Conservation (phyloP, 2,329 filamentous ascomycete species). For the Pseudogymnoascus pannorum region DNA sequence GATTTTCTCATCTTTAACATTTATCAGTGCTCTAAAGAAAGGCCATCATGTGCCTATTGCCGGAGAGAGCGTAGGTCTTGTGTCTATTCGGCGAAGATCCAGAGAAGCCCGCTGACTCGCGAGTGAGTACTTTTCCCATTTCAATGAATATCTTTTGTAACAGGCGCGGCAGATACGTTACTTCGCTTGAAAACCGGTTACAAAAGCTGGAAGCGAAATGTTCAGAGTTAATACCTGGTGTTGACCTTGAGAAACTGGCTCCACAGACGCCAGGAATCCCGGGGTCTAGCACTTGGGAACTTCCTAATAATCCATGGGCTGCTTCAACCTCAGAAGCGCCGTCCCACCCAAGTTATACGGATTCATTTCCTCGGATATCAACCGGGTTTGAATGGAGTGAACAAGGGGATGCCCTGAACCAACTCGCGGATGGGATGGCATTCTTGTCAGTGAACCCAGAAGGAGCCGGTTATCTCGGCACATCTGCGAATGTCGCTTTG, state of each 20-base stretch:
- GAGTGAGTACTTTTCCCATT: not conserved
- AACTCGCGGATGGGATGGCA: conserved; percentile 32
- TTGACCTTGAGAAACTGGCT: conserved; percentile 27
- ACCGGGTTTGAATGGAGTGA: conserved; percentile 31
- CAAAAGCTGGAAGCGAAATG: conserved; percentile 33
- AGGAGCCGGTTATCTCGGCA: conserved; percentile 30
- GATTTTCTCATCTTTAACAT: not conserved
- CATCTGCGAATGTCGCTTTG: conserved; percentile 28
- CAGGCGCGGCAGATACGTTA: conserved; percentile 28
- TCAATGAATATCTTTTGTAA: not conserved
- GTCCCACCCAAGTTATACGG: not conserved
- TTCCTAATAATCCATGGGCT: not conserved
- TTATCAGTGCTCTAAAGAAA: conserved; percentile 8
- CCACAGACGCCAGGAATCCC: not conserved
- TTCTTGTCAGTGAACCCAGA: conserved; percentile 31
- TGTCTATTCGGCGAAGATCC: conserved; percentile 4
- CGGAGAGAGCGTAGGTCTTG: not conserved
- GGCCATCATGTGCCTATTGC: conserved; percentile 1
- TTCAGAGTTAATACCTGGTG: conserved; percentile 32
- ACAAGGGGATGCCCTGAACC: conserved; percentile 21
- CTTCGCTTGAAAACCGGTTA: conserved; percentile 34
- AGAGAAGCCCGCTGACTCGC: conserved; percentile 8
- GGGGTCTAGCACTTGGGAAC: not conserved
- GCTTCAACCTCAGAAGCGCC: not conserved
- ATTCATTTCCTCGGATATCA: conserved; percentile 25